Evolutionary conservation across 73 alveolate species (phyloP), one percentile per base, ranked within the genome.

Genomic region (Paramecium primaurelia): DNA sequence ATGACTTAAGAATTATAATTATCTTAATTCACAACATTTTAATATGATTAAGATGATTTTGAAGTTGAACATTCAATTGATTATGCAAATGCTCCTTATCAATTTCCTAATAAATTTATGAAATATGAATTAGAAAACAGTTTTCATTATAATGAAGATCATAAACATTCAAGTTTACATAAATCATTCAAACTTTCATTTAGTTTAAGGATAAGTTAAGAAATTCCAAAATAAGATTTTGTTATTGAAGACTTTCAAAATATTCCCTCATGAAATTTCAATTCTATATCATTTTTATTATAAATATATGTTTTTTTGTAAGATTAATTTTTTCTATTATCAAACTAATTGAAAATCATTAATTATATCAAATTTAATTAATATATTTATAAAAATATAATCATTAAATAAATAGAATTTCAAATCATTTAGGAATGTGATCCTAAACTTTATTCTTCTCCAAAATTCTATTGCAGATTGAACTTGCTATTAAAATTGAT

Each of bases 31-130:
- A 54, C 88, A 14, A 75, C 58, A 14, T 32, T 22, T 14, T 16
- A 37, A 22, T 45, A 75, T 32, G 58, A 75, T 37, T 32, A 54
- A 75, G 88, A 75, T 40, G 88, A 75, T 37, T 75, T 75, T 40
- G 88, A 75, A 75, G 88, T 75, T 38, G 88, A 75, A 75, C 38
- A 34, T 26, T 34, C 88, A 2, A n/a, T 14, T 16, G 88, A 75
- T n/a, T 37, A 6, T 34, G 60, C 60, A 2, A 37, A 75, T 37
- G 32, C 36, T 4, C 88, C 88, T 2, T 75, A 75, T 37, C 40
- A 37, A 34, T 75, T 75, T 4, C 84, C 88, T 10, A 26, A 45
- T 16, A 75, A 75, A 37, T 32, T 32, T n/a, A n/a, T 14, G 18
- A 75, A 34, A 37, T 22, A 30, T 14, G 59, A 37, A 34, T 22